phyloP scores from a whole-genome alignment of 2,329 filamentous ascomycete genomes.

The Apiospora aurea region DNA sequence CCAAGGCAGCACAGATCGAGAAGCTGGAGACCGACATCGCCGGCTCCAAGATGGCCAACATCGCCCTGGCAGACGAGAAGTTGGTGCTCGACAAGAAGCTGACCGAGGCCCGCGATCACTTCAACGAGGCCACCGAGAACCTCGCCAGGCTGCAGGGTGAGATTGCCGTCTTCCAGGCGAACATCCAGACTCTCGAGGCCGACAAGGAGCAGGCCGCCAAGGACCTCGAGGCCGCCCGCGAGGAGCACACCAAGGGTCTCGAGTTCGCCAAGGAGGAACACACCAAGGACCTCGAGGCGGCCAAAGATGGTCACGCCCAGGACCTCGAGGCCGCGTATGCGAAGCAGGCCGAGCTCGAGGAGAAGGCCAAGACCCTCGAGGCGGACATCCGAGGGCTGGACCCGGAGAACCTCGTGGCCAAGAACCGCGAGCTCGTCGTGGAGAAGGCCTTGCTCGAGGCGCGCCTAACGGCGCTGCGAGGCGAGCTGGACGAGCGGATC shows the following conservation, averaged over 20 bases:
- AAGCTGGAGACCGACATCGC: slow-evolving; percentile 27
- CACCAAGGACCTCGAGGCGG: slow-evolving; percentile 14
- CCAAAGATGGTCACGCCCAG: slow-evolving; percentile 1
- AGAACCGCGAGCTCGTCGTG: slow-evolving; percentile 8
- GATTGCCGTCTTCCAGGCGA: slow-evolving; percentile 20
- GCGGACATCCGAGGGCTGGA: slow-evolving; percentile 4
- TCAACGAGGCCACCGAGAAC: slow-evolving; percentile 8
- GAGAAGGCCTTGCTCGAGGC: slow-evolving; percentile 22
- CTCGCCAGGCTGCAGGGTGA: slow-evolving; percentile 11
- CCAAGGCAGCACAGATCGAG: slow-evolving; percentile 37
- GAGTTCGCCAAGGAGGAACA: slow-evolving; percentile 3
- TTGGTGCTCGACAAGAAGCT: slow-evolving; percentile 19
- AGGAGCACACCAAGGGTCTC: slow-evolving; percentile 13
- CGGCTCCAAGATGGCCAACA: slow-evolving; percentile 22
- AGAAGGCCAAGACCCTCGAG: slow-evolving; percentile 4
- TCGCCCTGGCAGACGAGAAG: slow-evolving; percentile 22
- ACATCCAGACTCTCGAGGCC: not conserved
- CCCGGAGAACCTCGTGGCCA: not conserved
- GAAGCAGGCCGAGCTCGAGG: slow-evolving; percentile 13
- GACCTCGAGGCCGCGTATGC: not conserved
- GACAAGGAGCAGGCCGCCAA: slow-evolving; percentile 22
- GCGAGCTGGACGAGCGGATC: not conserved
- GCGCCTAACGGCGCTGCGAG: slow-evolving; percentile 15
- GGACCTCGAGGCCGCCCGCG: slow-evolving; percentile 4
- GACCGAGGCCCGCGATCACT: not conserved